These are phyloP conservation scores for Cyberlindnera euphorbiiphila DNA, from an alignment of 805 yeast species.

Conservation along the genomic window DNA sequence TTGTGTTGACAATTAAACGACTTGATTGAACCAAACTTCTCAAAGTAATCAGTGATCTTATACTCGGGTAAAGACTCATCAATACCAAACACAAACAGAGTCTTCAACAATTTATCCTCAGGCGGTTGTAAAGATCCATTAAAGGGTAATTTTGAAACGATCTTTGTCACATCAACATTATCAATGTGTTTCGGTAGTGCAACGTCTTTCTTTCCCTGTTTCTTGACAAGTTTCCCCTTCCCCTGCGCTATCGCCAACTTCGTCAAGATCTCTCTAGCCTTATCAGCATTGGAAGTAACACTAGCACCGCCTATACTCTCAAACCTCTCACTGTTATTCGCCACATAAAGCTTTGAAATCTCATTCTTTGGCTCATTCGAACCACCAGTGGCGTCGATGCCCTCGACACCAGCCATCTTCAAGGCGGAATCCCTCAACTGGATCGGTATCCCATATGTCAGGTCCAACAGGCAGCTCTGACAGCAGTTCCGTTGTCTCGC, in stretches of 20 bases:
- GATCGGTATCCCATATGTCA: slow-evolving; percentile 76
- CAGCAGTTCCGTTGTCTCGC: slow-evolving; percentile 79
- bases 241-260: slow-evolving; percentile 34
- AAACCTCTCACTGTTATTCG: slow-evolving; percentile 41
- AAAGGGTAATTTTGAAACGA: slow-evolving; percentile 62
- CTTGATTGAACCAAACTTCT: slow-evolving; percentile 43
- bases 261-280: slow-evolving; percentile 49
- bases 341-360: slow-evolving; percentile 52
- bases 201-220: slow-evolving; percentile 11
- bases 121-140: slow-evolving; percentile 51
- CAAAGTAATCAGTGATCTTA: slow-evolving; percentile 48
- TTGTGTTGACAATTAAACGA: slow-evolving; percentile 49
- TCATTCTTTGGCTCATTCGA: slow-evolving; percentile 43
- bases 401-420: slow-evolving; percentile 57
- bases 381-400: slow-evolving; percentile 20
- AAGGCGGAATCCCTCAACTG: slow-evolving; percentile 77
- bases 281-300: slow-evolving; percentile 30
- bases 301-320: slow-evolving; percentile 35
- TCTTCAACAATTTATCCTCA: slow-evolving; percentile 38
- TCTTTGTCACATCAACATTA: slow-evolving; percentile 44
- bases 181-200: slow-evolving; percentile 19
- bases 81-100: slow-evolving; percentile 75
- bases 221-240: slow-evolving; percentile 13
- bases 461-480: slow-evolving; percentile 81
- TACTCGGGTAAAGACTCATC: slow-evolving; percentile 64